Evolutionary conservation across 1,139 yeast species (phyloP).

Genomic region (Pichia cactophila): DNA sequence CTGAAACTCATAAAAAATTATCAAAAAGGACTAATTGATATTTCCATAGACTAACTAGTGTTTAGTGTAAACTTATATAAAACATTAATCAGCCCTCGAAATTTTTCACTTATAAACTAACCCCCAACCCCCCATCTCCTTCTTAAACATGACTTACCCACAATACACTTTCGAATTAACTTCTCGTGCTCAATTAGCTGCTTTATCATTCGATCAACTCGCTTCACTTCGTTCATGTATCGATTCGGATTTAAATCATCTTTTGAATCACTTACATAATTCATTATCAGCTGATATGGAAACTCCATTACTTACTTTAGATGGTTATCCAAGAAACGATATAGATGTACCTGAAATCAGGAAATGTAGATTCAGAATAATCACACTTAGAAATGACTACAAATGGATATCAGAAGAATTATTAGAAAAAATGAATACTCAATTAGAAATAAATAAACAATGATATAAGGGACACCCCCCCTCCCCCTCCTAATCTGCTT

Average conservation of each 20-base stretch:
- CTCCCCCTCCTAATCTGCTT: too few species aligned
- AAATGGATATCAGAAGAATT: conserved; percentile 35
- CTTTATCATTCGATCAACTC: conserved; percentile 5
- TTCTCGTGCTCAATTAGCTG: conserved; percentile 6
- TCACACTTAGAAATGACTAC: conserved; percentile 64
- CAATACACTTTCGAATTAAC: conserved; percentile 2
- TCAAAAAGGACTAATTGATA: conserved; percentile 6
- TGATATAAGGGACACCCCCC: too few species aligned
- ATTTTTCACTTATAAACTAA: neutral
- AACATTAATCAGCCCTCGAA: neutral
- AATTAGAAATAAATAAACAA: neutral
- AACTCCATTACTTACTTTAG: conserved; percentile 54
- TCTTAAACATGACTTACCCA: neutral
- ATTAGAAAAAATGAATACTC: conserved; percentile 8
- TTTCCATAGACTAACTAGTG: neutral
- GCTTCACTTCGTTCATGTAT: conserved; percentile 9
- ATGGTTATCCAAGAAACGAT: conserved; percentile 84
- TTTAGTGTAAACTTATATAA: too few species aligned
- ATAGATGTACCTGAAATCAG: conserved; percentile 66
- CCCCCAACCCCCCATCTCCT: neutral
- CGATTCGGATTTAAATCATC: conserved; percentile 19
- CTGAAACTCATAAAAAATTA: conserved; percentile 35
- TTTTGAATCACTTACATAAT: conserved; percentile 18
- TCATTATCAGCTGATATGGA: conserved; percentile 48
- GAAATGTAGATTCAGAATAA: conserved; percentile 54